phyloP scores from a whole-genome alignment of 768 basidiomycete species.

The Serendipita sp. region DNA sequence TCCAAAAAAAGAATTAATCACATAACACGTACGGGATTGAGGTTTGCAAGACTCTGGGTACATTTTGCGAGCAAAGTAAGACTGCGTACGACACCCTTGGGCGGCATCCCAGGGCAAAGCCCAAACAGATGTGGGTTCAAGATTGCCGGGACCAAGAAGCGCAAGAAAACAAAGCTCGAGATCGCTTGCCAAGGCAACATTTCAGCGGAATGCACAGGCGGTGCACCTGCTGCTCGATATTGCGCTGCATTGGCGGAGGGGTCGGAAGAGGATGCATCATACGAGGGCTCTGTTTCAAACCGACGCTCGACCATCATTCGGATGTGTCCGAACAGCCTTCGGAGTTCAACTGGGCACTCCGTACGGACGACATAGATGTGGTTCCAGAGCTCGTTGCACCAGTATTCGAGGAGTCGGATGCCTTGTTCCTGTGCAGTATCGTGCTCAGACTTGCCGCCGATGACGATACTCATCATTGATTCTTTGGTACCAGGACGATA shows the following conservation, averaged over 20 bases:
- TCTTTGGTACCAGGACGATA: neutral
- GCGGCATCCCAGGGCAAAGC: slow-evolving; percentile 59
- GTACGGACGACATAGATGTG: slow-evolving; percentile 57
- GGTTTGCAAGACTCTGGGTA: slow-evolving; percentile 77
- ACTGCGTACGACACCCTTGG: slow-evolving; percentile 51
- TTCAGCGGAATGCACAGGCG: neutral
- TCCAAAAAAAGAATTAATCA: neutral
- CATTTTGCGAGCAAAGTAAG: slow-evolving; percentile 75
- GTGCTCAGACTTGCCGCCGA: neutral
- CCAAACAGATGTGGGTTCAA: slow-evolving; percentile 78
- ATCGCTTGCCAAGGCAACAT: slow-evolving; percentile 61
- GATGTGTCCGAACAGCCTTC: slow-evolving; percentile 49
- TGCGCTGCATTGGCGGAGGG: neutral
- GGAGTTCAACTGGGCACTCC: slow-evolving; percentile 68
- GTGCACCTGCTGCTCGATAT: neutral
- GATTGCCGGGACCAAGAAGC: slow-evolving; percentile 81
- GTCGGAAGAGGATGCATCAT: slow-evolving; percentile 25
- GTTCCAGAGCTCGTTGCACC: slow-evolving; percentile 70
- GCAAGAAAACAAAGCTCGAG: slow-evolving; percentile 76
- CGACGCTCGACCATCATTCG: slow-evolving; percentile 50
- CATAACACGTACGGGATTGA: slow-evolving; percentile 41
- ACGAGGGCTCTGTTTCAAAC: slow-evolving; percentile 20
- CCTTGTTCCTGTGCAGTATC: slow-evolving; percentile 30
- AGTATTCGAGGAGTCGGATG: slow-evolving; percentile 50
- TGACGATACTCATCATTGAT: neutral